A percentile compares a stretch with the other conserved stretches of the same genome.
phyloP scores from a whole-genome alignment of 306 rosid genomes.

The Astragalus membranaceus region DNA sequence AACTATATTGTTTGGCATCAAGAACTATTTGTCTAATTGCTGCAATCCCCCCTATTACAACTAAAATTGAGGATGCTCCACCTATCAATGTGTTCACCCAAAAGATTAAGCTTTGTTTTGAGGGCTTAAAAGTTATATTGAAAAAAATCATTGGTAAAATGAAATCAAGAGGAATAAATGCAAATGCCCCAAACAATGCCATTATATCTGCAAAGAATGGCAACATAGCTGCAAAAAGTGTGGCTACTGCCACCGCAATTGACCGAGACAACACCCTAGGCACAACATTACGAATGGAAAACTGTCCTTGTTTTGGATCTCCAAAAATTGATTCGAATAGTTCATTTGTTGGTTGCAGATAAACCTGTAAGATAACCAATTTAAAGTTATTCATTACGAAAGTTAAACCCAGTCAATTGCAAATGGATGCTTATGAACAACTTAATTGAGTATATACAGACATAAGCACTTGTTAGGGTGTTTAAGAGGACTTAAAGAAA shows the following conservation, averaged over 20 bases:
- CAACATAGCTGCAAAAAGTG: conserved; percentile 66
- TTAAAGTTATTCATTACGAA: conserved; percentile 6
- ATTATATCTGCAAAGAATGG: conserved; percentile 80
- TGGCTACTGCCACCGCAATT: conserved; percentile 48
- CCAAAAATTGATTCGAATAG: conserved; percentile 54
- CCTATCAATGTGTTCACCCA: conserved; percentile 62
- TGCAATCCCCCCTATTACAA: conserved; percentile 58
- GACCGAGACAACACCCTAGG: conserved; percentile 64
- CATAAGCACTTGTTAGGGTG: neutral
- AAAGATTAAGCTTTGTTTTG: conserved; percentile 38
- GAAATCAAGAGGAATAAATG: conserved; percentile 71
- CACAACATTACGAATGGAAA: conserved; percentile 48
- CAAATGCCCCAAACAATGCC: conserved; percentile 80
- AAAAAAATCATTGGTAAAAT: conserved; percentile 77
- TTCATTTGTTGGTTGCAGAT: conserved; percentile 79
- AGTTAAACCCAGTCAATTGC: neutral
- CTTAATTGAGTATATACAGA: neutral
- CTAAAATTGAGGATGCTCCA: conserved; percentile 38
- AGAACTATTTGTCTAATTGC: conserved; percentile 62
- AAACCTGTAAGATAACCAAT: conserved; percentile 39
- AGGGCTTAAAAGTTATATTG: conserved; percentile 72
- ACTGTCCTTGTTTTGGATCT: conserved; percentile 53
- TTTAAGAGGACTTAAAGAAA: neutral
- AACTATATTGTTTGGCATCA: conserved; percentile 56
- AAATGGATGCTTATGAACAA: neutral